phyloP scores from a whole-genome alignment of 2,329 filamentous ascomycete species.

The Aureobasidium sp. region DNA sequence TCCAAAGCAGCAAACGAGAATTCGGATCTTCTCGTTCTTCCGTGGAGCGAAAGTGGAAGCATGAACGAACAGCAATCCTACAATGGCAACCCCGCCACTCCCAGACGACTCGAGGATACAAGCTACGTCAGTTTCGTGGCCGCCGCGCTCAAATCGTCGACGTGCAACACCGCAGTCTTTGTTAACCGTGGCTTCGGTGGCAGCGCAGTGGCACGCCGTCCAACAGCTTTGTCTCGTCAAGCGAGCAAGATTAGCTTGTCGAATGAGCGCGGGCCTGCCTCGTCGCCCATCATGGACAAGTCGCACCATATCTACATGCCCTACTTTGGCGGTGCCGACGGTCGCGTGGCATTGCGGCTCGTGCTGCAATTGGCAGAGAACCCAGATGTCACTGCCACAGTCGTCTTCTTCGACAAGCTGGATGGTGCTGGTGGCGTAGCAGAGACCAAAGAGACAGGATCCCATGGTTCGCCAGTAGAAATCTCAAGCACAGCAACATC shows the following conservation, averaged over 20 bases:
- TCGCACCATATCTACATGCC: conserved; percentile 81
- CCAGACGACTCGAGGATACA: conserved; percentile 50
- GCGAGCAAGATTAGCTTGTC: conserved; percentile 54
- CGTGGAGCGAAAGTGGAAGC: conserved; percentile 80
- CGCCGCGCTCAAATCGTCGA: conserved; percentile 55
- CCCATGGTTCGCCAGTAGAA: conserved; percentile 5
- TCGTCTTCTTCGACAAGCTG: conserved; percentile 51
- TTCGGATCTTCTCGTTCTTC: conserved; percentile 68
- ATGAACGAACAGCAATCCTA: conserved; percentile 55
- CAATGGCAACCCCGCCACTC: conserved; percentile 12
- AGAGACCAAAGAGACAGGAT: background rate
- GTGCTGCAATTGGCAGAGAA: conserved; percentile 80
- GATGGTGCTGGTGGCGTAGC: background rate
- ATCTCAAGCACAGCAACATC: background rate
- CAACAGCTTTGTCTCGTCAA: conserved; percentile 39
- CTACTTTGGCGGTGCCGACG: conserved; percentile 79
- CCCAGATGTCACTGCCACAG: conserved; percentile 67
- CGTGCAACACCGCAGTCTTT: conserved; percentile 68
- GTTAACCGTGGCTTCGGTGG: conserved; percentile 65
- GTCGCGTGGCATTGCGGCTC: conserved; percentile 69
- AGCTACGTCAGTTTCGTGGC: conserved; percentile 70
- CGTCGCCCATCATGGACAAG: conserved; percentile 56
- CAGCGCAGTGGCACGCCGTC: conserved; percentile 27
- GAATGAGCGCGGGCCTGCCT: conserved; percentile 48
- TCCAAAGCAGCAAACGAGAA: conserved; percentile 50